Percentiles rank a stretch among this genome's conserved stretches.
Evolutionary conservation across 2,329 filamentous ascomycete species (phyloP).

Genomic region (Venturia asperata): DNA sequence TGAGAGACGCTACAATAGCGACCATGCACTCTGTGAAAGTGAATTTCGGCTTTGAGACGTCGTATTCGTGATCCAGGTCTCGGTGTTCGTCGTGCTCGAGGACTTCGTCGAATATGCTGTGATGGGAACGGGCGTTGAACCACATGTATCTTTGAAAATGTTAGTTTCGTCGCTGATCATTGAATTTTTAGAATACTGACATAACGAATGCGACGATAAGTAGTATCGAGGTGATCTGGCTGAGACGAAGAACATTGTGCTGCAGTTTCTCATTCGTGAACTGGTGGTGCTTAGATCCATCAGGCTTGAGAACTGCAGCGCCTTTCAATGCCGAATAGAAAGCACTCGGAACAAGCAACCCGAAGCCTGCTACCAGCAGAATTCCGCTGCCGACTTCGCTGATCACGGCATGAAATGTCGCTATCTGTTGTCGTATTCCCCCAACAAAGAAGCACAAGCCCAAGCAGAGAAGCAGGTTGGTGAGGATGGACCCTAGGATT

Average conservation of each 20-base stretch:
- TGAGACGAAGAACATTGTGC: slow-evolving; percentile 32
- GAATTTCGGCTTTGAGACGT: slow-evolving; percentile 57
- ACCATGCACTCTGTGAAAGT: slow-evolving; percentile 67
- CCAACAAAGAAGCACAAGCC: slow-evolving; percentile 75
- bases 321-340: slow-evolving; percentile 19
- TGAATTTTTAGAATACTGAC: slow-evolving; percentile 7
- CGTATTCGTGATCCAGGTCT: slow-evolving; percentile 57
- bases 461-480: slow-evolving; percentile 74
- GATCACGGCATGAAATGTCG: slow-evolving; percentile 66
- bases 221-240: slow-evolving; percentile 31
- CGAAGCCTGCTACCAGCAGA: slow-evolving; percentile 64
- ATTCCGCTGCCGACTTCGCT: slow-evolving; percentile 73
- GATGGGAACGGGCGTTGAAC: slow-evolving; percentile 71
- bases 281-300: slow-evolving; percentile 14
- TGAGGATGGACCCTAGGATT: slow-evolving; percentile 73
- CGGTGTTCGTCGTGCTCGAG: slow-evolving; percentile 63
- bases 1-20: slow-evolving; percentile 56
- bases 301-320: not conserved
- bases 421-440: slow-evolving; percentile 60
- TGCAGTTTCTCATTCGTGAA: slow-evolving; percentile 31
- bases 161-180: not conserved
- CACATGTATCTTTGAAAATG: slow-evolving; percentile 41
- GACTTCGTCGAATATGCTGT: slow-evolving; percentile 68
- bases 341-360: slow-evolving; percentile 17
- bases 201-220: slow-evolving; percentile 32